Percentiles rank a stretch among this genome's conserved stretches.
Conservation (phyloP, 2,329 filamentous ascomycete species). For the Whalleya microplaca region DNA sequence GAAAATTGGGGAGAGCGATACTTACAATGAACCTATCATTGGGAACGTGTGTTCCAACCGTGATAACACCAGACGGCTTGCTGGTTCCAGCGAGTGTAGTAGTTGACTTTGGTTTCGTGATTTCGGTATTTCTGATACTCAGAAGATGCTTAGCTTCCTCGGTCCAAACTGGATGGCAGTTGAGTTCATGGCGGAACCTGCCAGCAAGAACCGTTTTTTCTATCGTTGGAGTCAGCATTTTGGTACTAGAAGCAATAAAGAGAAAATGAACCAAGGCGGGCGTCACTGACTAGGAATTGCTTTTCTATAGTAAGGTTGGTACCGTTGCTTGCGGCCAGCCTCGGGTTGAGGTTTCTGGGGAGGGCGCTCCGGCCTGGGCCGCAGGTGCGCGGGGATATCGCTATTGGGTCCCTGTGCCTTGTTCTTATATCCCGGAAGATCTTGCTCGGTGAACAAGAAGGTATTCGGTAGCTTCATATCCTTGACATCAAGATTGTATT, state of each 20-base stretch:
- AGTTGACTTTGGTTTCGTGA: constrained; percentile 62
- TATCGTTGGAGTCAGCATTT: constrained; percentile 36
- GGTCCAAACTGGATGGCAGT: constrained; percentile 73
- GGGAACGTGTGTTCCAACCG: constrained; percentile 57
- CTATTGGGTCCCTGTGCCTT: constrained; percentile 62
- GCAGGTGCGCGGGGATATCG: constrained; percentile 61
- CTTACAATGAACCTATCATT: constrained; percentile 59
- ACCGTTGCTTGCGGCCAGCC: constrained; percentile 49
- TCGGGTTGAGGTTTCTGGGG: constrained; percentile 40
- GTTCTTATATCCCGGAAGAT: constrained; percentile 76
- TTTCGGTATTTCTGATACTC: constrained; percentile 58
- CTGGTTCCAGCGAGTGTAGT: constrained; percentile 49
- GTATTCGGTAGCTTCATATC: constrained; percentile 74
- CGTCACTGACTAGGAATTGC: constrained; percentile 71
- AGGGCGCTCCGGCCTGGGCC: constrained; percentile 47
- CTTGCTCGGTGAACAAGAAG: constrained; percentile 91
- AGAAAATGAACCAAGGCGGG: neutral
- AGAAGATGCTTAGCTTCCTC: constrained; percentile 69
- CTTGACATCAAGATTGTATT: constrained; percentile 79
- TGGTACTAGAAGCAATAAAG: neutral
- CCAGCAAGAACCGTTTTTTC: constrained; percentile 80
- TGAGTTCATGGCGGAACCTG: constrained; percentile 75
- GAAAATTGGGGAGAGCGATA: constrained; percentile 16
- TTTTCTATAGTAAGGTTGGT: constrained; percentile 67
- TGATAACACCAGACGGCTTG: constrained; percentile 57